Conservation (phyloP, 441 rosid genomes). For the Syzygium syzygioides region DNA sequence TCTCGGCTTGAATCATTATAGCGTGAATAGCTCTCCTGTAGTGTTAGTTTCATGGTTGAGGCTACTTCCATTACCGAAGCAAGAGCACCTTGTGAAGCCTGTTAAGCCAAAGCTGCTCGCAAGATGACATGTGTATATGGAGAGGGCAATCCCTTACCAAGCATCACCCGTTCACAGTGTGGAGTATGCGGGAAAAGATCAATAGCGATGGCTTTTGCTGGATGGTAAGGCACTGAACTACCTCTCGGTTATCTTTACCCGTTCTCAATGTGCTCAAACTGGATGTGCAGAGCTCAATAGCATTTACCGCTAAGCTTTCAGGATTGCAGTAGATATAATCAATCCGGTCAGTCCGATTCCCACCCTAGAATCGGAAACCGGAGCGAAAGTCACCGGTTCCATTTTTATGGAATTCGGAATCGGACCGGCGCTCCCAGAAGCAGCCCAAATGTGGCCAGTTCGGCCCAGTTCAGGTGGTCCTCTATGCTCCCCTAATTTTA, state of each 20-base stretch:
- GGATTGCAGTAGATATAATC: slow-evolving; percentile 87
- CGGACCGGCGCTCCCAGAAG: too few species aligned
- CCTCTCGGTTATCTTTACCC: slow-evolving; percentile 65
- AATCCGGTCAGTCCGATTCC: too few species aligned
- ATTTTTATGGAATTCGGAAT: too few species aligned
- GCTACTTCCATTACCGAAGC: too few species aligned
- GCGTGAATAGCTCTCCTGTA: too few species aligned
- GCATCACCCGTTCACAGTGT: slow-evolving; percentile 96
- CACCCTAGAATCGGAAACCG: too few species aligned
- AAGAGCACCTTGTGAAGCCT: neutral
- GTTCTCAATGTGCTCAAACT: slow-evolving; percentile 56
- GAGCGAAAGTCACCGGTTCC: too few species aligned
- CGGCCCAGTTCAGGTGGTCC: too few species aligned
- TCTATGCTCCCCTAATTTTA: neutral
- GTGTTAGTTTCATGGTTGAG: too few species aligned
- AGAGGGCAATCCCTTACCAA: slow-evolving; percentile 26
- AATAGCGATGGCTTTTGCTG: slow-evolving; percentile 93
- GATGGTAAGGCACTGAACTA: slow-evolving; percentile 72
- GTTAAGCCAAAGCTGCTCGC: neutral
- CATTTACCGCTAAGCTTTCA: slow-evolving; percentile 80
- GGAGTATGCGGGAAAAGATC: slow-evolving; percentile 90
- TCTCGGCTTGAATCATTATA: too few species aligned
- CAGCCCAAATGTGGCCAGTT: too few species aligned
- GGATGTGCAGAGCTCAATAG: slow-evolving; percentile 87
- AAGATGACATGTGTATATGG: neutral